Percentiles rank a stretch among this genome's conserved stretches.
Conservation (phyloP, 257 asterid species). For the Lithospermum erythrorhizon region DNA sequence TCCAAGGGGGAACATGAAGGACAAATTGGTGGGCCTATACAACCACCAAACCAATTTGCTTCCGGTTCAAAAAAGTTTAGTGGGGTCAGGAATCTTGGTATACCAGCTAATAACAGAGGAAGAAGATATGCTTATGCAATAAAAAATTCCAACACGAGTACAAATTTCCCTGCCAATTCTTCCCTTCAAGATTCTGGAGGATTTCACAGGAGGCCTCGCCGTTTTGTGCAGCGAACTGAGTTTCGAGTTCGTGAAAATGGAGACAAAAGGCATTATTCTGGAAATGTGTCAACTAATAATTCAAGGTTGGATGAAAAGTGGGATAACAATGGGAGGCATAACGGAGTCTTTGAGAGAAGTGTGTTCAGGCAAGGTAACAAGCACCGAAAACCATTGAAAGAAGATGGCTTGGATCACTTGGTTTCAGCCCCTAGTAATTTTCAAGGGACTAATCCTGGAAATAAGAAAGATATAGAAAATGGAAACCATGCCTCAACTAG, state of each 20-base stretch:
- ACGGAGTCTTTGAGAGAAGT: constrained; percentile 44
- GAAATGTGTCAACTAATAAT: constrained; percentile 22
- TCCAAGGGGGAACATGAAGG: constrained; percentile 33
- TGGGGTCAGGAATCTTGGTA: constrained; percentile 40
- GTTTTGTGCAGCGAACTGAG: constrained; percentile 62
- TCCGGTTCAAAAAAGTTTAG: constrained; percentile 32
- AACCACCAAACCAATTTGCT: constrained; percentile 25
- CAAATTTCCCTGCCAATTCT: constrained; percentile 33
- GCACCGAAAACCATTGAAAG: constrained; percentile 40
- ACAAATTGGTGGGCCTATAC: constrained; percentile 21
- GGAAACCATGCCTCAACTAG: constrained; percentile 23
- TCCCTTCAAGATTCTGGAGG: constrained; percentile 35
- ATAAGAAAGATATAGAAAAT: constrained; percentile 28
- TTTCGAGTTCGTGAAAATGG: constrained; percentile 66
- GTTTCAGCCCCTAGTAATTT: constrained; percentile 28
- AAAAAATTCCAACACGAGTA: constrained; percentile 39
- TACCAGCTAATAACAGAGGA: constrained; percentile 48
- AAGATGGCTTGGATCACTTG: constrained; percentile 30
- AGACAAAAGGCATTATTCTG: constrained; percentile 44
- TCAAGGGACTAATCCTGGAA: constrained; percentile 31
- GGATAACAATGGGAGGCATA: constrained; percentile 34
- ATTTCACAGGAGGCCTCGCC: constrained; percentile 64
- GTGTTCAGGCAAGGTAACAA: constrained; percentile 69
- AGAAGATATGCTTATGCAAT: constrained; percentile 61
- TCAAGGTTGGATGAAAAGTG: constrained; percentile 34